Evolutionary conservation across 2,329 filamentous ascomycete species (phyloP), one percentile per base, ranked within the genome.

Genomic region (Mycosphaerelloides madeirae): DNA sequence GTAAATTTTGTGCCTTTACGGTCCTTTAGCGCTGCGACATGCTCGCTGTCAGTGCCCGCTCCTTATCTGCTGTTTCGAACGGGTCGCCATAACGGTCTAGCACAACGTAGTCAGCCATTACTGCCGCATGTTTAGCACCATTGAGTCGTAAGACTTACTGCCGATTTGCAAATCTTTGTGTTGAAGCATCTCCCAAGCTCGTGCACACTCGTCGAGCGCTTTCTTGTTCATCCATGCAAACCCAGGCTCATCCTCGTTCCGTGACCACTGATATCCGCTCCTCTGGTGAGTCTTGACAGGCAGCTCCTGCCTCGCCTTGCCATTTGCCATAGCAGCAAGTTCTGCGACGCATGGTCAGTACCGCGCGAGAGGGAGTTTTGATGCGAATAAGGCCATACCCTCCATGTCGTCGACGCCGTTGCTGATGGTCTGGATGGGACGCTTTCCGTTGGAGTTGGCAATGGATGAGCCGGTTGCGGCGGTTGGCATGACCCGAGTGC

Each of bases 201-300:
- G 66, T 33, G 71, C 65, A 52, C 69, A 74, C 43, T 81, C 79
- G 47, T 81, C 78, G 49, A 72, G 61, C 4, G 76, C 74, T 56
- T 78, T 79, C 61, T 75, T 77, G 49, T 70, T 78, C 53, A 69
- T 70, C 76, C 77, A 81, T 7, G 65, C 65, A 35, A 70, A 72
- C 2, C 76, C 73, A 6, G 75, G 74, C 48, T 67, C 64, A 29
- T 72, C 66, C 40, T 67, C 66, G 45, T 55, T 55, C 52, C 56
- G 59, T 20, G 41, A 54, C 60, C 62, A 67, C n/a, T 52, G 58
- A 44, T 61, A 68, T 20, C 57, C 58, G 37, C 57, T 63, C 13
- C 32, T 22, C 34, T 54, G 39, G 34, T 65, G 61, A 25, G 56
- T 62, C 40, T 58, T 57, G 16, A 53, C 40, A 11, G 55, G 43